Conservation (phyloP, 2,329 filamentous ascomycete genomes). For the Colletotrichum destructivum region DNA sequence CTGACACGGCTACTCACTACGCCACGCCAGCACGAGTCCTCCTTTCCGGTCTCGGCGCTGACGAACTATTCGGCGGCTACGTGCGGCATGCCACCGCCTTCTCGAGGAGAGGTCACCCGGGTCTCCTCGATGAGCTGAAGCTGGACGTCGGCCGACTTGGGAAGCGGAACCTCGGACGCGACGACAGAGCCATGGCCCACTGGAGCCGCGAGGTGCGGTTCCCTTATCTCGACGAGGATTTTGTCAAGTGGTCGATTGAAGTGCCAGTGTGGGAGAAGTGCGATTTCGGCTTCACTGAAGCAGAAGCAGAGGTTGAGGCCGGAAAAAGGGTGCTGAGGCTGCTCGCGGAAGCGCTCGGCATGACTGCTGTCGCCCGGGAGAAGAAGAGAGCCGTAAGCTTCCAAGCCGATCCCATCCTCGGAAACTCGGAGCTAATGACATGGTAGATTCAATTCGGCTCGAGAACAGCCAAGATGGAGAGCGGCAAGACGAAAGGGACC, state of each 20-base stretch:
- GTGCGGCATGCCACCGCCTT: conserved; percentile 86
- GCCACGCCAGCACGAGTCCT: conserved; percentile 84
- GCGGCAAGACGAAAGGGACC: conserved; percentile 78
- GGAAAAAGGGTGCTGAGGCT: conserved; percentile 87
- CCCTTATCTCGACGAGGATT: conserved; percentile 89
- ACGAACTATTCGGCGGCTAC: conserved; percentile 97
- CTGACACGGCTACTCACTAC: conserved; percentile 61
- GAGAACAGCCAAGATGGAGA: conserved; percentile 87
- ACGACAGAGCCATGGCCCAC: conserved; percentile 91
- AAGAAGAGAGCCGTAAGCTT: conserved; percentile 88
- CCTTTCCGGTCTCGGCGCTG: conserved; percentile 92
- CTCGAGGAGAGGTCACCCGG: conserved; percentile 75
- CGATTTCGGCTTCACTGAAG: conserved; percentile 70
- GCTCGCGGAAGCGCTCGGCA: conserved; percentile 80
- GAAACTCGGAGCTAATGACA: neutral
- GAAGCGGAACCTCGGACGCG: conserved; percentile 93
- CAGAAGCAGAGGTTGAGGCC: conserved; percentile 70
- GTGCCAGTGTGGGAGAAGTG: conserved; percentile 88
- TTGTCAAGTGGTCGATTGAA: conserved; percentile 85
- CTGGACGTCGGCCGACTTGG: conserved; percentile 89
- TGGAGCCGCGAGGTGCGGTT: conserved; percentile 93
- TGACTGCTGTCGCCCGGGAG: conserved; percentile 81
- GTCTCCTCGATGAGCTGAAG: conserved; percentile 85
- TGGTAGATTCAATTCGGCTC: conserved; percentile 85
- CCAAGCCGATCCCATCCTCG: too few species aligned